Percentiles rank a stretch among this genome's conserved stretches.
Conservation (phyloP, 73 alveolate genomes). For the Durusdinium trenchii region DNA sequence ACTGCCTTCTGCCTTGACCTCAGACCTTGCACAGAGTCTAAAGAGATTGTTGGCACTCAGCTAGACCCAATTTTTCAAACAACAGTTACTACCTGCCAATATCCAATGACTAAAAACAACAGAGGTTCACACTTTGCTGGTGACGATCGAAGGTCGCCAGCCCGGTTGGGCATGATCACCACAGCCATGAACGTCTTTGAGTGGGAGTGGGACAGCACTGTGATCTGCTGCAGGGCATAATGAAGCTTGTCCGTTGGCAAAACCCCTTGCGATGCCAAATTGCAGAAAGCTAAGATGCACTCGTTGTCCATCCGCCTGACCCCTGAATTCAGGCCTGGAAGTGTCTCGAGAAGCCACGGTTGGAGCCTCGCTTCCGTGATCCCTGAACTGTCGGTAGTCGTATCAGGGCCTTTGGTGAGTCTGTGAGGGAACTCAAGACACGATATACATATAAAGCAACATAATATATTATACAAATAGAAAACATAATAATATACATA, state of each 20-base stretch:
- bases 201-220: background rate
- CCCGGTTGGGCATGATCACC: background rate
- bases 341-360: background rate
- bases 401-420: background rate
- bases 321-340: background rate
- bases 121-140: background rate
- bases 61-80: background rate
- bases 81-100: background rate
- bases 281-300: background rate
- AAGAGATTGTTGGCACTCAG: background rate
- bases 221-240: background rate
- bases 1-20: background rate
- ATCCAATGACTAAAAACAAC: background rate
- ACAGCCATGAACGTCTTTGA: background rate
- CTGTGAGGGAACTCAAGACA: no score
- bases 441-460: no score
- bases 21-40: slow-evolving; percentile 7
- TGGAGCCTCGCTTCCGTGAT: slow-evolving; percentile 28
- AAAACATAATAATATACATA: no score
- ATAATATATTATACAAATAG: no score
- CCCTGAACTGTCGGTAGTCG: background rate
- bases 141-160: background rate
- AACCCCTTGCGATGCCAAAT: slow-evolving; percentile 3
- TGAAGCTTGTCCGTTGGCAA: background rate
- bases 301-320: background rate